Evolutionary conservation across 2,329 filamentous ascomycete species (phyloP).

Genomic region (Lasiodiplodia gonubiensis): DNA sequence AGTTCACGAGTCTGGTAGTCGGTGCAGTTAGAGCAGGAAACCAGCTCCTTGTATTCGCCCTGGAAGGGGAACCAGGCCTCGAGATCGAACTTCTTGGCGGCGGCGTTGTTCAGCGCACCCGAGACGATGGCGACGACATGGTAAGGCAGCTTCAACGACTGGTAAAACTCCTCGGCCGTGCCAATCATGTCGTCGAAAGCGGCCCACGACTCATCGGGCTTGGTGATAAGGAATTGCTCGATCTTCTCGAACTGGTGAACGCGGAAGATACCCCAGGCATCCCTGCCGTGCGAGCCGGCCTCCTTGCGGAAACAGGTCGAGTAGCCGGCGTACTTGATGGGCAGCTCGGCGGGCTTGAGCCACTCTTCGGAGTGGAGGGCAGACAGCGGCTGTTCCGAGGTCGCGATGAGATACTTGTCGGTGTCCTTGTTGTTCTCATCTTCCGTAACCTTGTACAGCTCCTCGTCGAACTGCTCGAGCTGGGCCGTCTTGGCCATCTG

Average conservation of each 20-base stretch:
- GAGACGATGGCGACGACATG: slow-evolving; percentile 93
- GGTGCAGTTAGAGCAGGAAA: slow-evolving; percentile 97
- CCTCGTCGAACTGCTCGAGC: slow-evolving; percentile 95
- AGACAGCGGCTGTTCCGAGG: slow-evolving; percentile 93
- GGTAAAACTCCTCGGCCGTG: slow-evolving; percentile 92
- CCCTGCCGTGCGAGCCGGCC: slow-evolving; percentile 86
- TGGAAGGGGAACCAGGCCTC: slow-evolving; percentile 98
- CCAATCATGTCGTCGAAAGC: slow-evolving; percentile 92
- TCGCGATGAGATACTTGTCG: slow-evolving; percentile 84
- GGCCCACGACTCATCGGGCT: slow-evolving; percentile 91
- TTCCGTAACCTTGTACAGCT: slow-evolving; percentile 92
- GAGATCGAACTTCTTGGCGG: slow-evolving; percentile 88
- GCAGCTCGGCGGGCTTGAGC: slow-evolving; percentile 82
- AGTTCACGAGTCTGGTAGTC: slow-evolving; percentile 95
- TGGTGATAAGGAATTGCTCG: slow-evolving; percentile 75
- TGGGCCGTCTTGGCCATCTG: slow-evolving; percentile 99
- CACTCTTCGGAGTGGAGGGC: slow-evolving; percentile 93
- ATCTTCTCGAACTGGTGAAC: slow-evolving; percentile 98
- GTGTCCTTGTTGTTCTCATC: slow-evolving; percentile 79
- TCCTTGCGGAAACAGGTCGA: slow-evolving; percentile 96
- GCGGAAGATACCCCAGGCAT: slow-evolving; percentile 97
- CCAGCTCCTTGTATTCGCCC: slow-evolving; percentile 96
- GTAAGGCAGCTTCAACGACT: slow-evolving; percentile 87
- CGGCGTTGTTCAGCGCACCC: slow-evolving; percentile 73
- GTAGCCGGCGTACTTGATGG: slow-evolving; percentile 87